A percentile compares a stretch with the other conserved stretches of the same genome.
phyloP scores from a whole-genome alignment of 202 grass and related monocot species.

The Bolboschoenoplectus hybrid region DNA sequence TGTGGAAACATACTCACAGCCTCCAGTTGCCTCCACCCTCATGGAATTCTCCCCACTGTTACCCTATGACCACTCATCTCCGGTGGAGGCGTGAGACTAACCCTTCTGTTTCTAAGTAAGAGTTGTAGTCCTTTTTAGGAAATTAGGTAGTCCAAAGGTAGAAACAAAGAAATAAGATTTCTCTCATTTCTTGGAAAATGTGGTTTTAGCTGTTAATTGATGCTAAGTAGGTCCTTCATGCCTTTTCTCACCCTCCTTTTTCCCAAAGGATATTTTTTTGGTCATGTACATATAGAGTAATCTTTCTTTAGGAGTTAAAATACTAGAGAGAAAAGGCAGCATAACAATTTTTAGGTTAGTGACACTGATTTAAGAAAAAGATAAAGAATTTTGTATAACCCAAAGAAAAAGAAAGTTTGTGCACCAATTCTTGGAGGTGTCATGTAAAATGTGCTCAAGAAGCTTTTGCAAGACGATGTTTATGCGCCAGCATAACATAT shows the following conservation, averaged over 20 bases:
- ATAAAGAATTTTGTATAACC: not conserved
- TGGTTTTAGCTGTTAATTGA: not conserved
- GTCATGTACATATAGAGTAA: not conserved
- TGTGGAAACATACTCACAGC: conserved; percentile 40
- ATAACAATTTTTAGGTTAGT: not conserved
- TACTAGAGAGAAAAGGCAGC: not conserved
- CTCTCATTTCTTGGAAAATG: not conserved
- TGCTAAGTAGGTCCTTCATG: not conserved
- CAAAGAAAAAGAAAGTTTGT: not conserved
- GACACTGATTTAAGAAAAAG: conserved; percentile 10
- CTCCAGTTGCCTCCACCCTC: conserved; percentile 38
- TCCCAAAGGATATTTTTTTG: not conserved
- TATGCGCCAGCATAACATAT: conserved; percentile 2
- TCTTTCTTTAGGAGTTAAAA: not conserved
- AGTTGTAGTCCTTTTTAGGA: not conserved
- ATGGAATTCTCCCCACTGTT: conserved; percentile 45
- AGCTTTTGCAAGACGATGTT: not conserved
- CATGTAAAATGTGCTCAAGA: not conserved
- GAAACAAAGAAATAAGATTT: conserved; percentile 1
- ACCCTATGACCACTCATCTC: conserved; percentile 45
- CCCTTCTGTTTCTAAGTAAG: not conserved
- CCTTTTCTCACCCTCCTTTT: not conserved
- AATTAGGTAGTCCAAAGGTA: conserved; percentile 17
- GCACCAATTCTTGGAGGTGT: conserved; percentile 8
- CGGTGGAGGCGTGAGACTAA: conserved; percentile 76